Conservation (phyloP, 768 basidiomycete species). For the Krasilnikovozyma curviuscula region DNA sequence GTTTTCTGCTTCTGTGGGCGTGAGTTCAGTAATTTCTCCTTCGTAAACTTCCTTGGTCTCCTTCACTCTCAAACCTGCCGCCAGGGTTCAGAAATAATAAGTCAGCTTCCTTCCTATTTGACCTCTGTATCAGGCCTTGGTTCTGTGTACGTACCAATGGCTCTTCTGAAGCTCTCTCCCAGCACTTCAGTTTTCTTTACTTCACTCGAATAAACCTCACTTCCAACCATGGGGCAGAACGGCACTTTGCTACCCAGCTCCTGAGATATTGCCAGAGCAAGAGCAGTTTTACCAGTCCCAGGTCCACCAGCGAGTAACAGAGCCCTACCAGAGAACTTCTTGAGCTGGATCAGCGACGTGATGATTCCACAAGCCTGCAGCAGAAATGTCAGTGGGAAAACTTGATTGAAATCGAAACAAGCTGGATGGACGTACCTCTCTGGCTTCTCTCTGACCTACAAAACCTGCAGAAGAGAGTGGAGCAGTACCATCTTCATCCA, state of each 20-base stretch:
- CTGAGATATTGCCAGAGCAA: slow-evolving; percentile 85
- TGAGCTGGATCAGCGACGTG: slow-evolving; percentile 71
- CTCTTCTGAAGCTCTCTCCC: slow-evolving; percentile 79
- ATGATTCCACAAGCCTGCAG: slow-evolving; percentile 71
- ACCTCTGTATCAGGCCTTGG: too few species aligned
- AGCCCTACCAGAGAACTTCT: slow-evolving; percentile 84
- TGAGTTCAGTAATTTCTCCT: slow-evolving; percentile 92
- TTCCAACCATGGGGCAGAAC: slow-evolving; percentile 96
- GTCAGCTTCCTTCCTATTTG: not conserved
- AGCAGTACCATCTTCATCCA: slow-evolving; percentile 66
- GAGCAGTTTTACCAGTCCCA: slow-evolving; percentile 93
- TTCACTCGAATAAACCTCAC: slow-evolving; percentile 88
- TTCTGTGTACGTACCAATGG: slow-evolving; percentile 74
- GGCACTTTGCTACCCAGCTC: slow-evolving; percentile 89
- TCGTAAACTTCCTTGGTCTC: slow-evolving; percentile 98
- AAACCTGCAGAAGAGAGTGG: slow-evolving; percentile 59
- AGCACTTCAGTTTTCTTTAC: slow-evolving; percentile 98
- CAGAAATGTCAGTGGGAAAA: not conserved
- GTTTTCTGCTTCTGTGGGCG: slow-evolving; percentile 90
- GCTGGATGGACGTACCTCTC: slow-evolving; percentile 43
- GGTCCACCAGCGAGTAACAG: slow-evolving; percentile 84
- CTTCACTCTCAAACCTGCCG: slow-evolving; percentile 78
- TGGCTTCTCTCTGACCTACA: slow-evolving; percentile 69
- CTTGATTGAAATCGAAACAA: not conserved
- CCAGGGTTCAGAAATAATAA: not conserved